phyloP scores from a whole-genome alignment of 225 moss, liverwort and hornwort genomes.

The Anthoceros angustus region DNA sequence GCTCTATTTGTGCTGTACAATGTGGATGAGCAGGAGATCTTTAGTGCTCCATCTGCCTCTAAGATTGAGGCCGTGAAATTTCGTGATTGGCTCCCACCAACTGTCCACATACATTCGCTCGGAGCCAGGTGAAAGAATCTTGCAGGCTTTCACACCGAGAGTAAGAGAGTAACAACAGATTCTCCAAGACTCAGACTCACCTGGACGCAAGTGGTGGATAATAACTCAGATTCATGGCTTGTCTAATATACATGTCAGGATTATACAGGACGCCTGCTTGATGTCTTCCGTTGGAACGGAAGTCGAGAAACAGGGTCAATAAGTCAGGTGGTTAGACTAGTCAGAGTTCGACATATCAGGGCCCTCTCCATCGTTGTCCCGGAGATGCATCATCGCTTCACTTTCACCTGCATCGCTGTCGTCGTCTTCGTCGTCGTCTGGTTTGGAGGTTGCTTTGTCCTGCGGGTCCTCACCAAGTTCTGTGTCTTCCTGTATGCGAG shows the following conservation, averaged over 20 bases:
- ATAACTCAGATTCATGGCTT: too few species aligned
- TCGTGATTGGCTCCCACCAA: too few species aligned
- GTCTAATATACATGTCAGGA: not conserved
- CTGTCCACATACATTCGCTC: too few species aligned
- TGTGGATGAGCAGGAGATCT: too few species aligned
- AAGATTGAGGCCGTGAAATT: too few species aligned
- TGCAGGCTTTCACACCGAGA: too few species aligned
- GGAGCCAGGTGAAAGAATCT: too few species aligned
- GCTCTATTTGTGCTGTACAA: too few species aligned
- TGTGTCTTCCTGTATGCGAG: not conserved
- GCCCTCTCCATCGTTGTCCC: slow-evolving; percentile 35
- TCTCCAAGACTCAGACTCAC: too few species aligned
- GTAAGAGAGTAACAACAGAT: too few species aligned
- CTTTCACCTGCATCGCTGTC: slow-evolving; percentile 24
- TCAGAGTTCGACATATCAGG: slow-evolving; percentile 54
- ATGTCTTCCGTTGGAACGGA: not conserved
- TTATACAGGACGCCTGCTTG: not conserved
- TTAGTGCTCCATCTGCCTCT: too few species aligned
- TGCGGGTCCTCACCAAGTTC: slow-evolving; percentile 4
- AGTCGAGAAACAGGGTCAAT: not conserved
- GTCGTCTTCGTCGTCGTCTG: slow-evolving; percentile 8
- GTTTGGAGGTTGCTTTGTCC: not conserved
- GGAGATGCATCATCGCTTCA: slow-evolving; percentile 12
- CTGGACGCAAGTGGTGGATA: too few species aligned
- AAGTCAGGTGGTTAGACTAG: slow-evolving; percentile 8